Evolutionary conservation across 2,329 filamentous ascomycete species (phyloP).

Genomic region (Claviceps fusiformis): DNA sequence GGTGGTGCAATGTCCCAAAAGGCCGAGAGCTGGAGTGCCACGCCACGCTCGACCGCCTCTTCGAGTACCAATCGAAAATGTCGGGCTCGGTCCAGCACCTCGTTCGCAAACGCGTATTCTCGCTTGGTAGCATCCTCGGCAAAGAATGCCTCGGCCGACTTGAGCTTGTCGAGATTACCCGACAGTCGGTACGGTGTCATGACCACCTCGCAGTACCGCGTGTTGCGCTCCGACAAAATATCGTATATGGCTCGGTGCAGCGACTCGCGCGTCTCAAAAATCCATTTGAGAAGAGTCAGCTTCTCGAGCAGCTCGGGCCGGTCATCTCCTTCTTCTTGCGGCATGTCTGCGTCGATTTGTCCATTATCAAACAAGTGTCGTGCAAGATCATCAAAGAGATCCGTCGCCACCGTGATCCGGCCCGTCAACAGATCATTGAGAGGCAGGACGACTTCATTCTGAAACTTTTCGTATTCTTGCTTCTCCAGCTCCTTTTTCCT

Average conservation of each 20-base stretch:
- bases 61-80: conserved; percentile 71
- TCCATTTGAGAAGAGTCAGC: conserved; percentile 88
- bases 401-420: conserved; percentile 59
- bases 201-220: conserved; percentile 75
- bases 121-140: conserved; percentile 62
- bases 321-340: conserved; percentile 91
- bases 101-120: conserved; percentile 54
- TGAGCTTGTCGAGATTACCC: conserved; percentile 65
- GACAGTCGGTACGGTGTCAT: conserved; percentile 65
- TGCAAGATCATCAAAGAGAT: conserved; percentile 64
- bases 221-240: conserved; percentile 70
- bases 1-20: conserved; percentile 97
- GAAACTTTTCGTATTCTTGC: conserved; percentile 71
- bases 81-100: conserved; percentile 58
- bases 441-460: conserved; percentile 69
- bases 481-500: conserved; percentile 62
- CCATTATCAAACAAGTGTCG: conserved; percentile 56
- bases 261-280: conserved; percentile 85
- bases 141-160: conserved; percentile 72
- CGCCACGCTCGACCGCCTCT: conserved; percentile 70
- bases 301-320: conserved; percentile 89
- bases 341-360: conserved; percentile 57
- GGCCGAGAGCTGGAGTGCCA: conserved; percentile 80
- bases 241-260: conserved; percentile 78
- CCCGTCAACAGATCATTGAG: conserved; percentile 67